A percentile compares a stretch with the other conserved stretches of the same genome.
phyloP scores from a whole-genome alignment of 257 asterid species.

The Ilex aquifolium region DNA sequence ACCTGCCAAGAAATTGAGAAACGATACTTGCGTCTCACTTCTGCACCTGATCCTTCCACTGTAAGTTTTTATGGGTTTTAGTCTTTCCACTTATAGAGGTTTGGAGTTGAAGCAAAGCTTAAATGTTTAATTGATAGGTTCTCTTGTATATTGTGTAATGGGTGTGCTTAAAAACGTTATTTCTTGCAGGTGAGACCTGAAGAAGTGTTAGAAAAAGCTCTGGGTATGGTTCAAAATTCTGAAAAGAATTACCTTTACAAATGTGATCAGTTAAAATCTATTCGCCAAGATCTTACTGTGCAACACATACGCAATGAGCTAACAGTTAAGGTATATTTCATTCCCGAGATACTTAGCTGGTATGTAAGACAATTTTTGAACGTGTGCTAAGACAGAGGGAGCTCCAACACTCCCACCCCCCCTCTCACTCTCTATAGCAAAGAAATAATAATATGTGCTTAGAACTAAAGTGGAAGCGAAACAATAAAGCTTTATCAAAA shows the following conservation, averaged over 20 bases:
- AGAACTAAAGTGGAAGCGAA: too few relatives aligned
- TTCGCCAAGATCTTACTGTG: slow-evolving; percentile 97
- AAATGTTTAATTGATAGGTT: slow-evolving; percentile 5
- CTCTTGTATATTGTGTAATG: slow-evolving; percentile 2
- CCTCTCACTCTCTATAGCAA: too few relatives aligned
- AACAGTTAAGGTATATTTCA: slow-evolving; percentile 68
- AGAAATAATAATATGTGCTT: too few relatives aligned
- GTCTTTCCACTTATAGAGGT: slow-evolving; percentile 14
- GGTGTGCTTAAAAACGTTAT: slow-evolving; percentile 13
- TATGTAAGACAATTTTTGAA: slow-evolving; percentile 2
- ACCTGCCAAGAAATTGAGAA: slow-evolving; percentile 95
- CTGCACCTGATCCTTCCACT: slow-evolving; percentile 98
- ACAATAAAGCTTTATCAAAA: too few relatives aligned
- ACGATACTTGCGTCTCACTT: slow-evolving; percentile 94
- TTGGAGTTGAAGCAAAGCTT: slow-evolving; percentile 7
- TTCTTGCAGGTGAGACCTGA: slow-evolving; percentile 93
- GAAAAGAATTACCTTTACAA: slow-evolving; percentile 83
- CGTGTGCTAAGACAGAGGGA: too few relatives aligned
- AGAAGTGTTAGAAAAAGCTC: slow-evolving; percentile 90
- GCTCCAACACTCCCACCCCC: too few relatives aligned
- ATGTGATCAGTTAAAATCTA: slow-evolving; percentile 98
- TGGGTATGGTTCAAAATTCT: slow-evolving; percentile 80
- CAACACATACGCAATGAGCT: slow-evolving; percentile 88
- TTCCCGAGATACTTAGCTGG: slow-evolving; percentile 12
- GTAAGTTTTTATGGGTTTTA: slow-evolving; percentile 35